These are phyloP conservation scores for Phialophora expanda DNA, from an alignment of 2,329 filamentous ascomycete species.

Conservation along the genomic window DNA sequence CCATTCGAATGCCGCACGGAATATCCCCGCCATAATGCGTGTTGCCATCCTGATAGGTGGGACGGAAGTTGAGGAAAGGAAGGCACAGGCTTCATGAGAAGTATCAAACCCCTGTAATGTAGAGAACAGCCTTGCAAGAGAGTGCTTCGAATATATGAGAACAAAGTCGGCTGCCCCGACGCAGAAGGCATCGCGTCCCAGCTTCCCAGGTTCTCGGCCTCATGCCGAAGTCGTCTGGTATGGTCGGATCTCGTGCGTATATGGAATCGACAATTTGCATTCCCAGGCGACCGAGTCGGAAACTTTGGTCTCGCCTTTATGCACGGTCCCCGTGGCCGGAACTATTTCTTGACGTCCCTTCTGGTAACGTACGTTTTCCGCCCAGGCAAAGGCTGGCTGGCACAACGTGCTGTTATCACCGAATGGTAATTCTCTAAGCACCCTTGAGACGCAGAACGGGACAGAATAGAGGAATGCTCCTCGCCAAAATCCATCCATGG, in stretches of 20 bases:
- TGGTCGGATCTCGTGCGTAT: not conserved
- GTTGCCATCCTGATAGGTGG: slow-evolving; percentile 87
- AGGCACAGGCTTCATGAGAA: not conserved
- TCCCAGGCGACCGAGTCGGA: too few relatives aligned
- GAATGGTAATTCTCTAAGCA: not conserved
- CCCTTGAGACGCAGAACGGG: not conserved
- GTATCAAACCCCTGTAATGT: not conserved
- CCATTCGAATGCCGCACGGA: slow-evolving; percentile 88
- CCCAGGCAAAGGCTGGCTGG: not conserved
- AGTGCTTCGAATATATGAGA: not conserved
- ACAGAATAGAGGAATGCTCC: not conserved
- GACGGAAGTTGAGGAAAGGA: slow-evolving; percentile 71
- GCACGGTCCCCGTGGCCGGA: not conserved
- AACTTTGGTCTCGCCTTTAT: not conserved
- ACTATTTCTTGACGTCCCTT: not conserved
- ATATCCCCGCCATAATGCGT: slow-evolving; percentile 84
- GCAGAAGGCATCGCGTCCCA: not conserved
- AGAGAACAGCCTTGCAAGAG: not conserved
- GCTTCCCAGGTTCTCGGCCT: not conserved
- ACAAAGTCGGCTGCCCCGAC: not conserved
- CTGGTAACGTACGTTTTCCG: not conserved
- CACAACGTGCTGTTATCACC: not conserved
- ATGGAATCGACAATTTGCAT: not conserved
- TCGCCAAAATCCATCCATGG: not conserved
- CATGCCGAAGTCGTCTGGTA: too few relatives aligned